Conservation (phyloP, 2,329 filamentous ascomycete species). For the Talaromyces sp. region DNA sequence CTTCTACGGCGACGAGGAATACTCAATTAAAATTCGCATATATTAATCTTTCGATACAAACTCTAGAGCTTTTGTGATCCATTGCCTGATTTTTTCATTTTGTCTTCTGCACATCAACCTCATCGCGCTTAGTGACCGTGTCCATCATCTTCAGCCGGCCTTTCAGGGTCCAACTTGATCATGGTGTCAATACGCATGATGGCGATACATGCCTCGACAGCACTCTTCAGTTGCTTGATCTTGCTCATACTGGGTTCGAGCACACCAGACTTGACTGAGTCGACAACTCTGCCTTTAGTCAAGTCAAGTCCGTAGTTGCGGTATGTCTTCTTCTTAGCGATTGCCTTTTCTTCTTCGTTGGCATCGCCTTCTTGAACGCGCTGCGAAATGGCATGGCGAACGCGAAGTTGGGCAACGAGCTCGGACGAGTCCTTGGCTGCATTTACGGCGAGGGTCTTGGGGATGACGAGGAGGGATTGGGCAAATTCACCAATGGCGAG, state of each 20-base stretch:
- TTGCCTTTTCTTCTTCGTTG: constrained; percentile 76
- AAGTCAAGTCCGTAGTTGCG: constrained; percentile 97
- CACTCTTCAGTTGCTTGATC: constrained; percentile 95
- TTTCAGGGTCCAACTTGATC: constrained; percentile 94
- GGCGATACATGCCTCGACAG: constrained; percentile 95
- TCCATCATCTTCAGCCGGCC: constrained; percentile 69
- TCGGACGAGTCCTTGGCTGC: constrained; percentile 95
- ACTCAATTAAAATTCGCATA: neutral
- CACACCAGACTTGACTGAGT: constrained; percentile 90
- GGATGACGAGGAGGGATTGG: constrained; percentile 86
- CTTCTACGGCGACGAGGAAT: neutral
- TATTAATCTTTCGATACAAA: neutral
- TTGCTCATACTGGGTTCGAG: constrained; percentile 98
- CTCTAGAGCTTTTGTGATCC: neutral
- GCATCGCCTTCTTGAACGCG: constrained; percentile 77
- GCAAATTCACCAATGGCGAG: constrained; percentile 97
- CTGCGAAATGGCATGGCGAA: constrained; percentile 89
- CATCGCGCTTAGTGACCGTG: constrained; percentile 64
- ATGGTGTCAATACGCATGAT: constrained; percentile 99
- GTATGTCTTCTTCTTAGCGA: constrained; percentile 93
- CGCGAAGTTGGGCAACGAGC: constrained; percentile 90
- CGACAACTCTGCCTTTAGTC: constrained; percentile 80
- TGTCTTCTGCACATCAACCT: neutral
- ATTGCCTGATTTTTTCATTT: constrained; percentile 1
- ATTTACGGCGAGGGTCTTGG: constrained; percentile 94